These are phyloP conservation scores for Diutina mesorugosa DNA, from an alignment of 1,139 yeast genomes.

Conservation along the genomic window DNA sequence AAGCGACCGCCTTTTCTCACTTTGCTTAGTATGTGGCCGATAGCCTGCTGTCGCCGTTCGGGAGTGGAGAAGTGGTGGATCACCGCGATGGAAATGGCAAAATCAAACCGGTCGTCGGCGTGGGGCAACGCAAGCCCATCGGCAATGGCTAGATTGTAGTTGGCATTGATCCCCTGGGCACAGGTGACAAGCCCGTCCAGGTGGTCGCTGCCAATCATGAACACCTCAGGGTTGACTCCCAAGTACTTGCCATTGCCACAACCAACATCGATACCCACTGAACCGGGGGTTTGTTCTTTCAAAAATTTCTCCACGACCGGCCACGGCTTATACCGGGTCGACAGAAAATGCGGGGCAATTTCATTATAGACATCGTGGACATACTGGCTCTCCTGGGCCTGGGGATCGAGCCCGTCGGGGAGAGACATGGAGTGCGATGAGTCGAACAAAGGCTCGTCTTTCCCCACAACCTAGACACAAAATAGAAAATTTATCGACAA, in stretches of 20 bases:
- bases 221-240: conserved; percentile 53
- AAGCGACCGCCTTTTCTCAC: conserved; percentile 52
- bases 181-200: conserved; percentile 68
- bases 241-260: conserved; percentile 96
- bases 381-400: conserved; percentile 53
- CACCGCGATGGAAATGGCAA: conserved; percentile 92
- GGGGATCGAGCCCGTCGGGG: conserved; percentile 17
- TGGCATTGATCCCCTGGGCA: conserved; percentile 36
- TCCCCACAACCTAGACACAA: no score
- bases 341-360: conserved; percentile 86
- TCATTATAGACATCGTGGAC: conserved; percentile 88
- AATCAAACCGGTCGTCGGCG: conserved; percentile 48
- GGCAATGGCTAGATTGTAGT: conserved; percentile 41
- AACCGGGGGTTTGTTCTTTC: conserved; percentile 15
- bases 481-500: no score
- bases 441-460: neutral
- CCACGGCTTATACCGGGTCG: conserved; percentile 95
- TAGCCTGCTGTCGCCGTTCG: conserved; percentile 66
- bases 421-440: conserved; percentile 1
- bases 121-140: conserved; percentile 74
- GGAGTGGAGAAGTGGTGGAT: conserved; percentile 89
- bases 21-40: conserved; percentile 49
- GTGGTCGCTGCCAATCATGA: conserved; percentile 71
- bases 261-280: conserved; percentile 63
- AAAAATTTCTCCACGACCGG: conserved; percentile 79